These are phyloP conservation scores for Lactarius akahatsu DNA, from an alignment of 768 basidiomycete species.

Conservation along the genomic window DNA sequence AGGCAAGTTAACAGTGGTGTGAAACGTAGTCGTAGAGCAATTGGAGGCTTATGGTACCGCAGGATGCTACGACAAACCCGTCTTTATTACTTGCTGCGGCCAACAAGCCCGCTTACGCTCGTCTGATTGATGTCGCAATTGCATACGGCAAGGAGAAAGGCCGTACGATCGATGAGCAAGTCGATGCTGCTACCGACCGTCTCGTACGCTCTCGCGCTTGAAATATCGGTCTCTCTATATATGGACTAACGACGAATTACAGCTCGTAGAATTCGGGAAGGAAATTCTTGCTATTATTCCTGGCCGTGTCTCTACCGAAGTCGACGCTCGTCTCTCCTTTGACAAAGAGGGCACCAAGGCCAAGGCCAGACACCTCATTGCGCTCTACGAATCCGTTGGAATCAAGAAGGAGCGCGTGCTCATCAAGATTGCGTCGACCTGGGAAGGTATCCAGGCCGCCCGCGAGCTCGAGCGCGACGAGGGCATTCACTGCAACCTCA, in stretches of 20 bases:
- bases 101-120: conserved; percentile 82
- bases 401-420: conserved; percentile 91
- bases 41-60: conserved; percentile 20
- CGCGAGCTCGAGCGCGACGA: conserved; percentile 91
- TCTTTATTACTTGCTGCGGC: conserved; percentile 92
- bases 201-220: conserved; percentile 55
- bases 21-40: background rate
- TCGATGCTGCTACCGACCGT: conserved; percentile 81
- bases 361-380: conserved; percentile 89
- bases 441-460: conserved; percentile 99
- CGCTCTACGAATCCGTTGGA: conserved; percentile 91
- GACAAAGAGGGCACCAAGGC: conserved; percentile 90
- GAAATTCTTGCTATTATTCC: conserved; percentile 95
- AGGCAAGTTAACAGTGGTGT: conserved; percentile 43
- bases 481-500: conserved; percentile 97
- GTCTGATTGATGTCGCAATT: conserved; percentile 75
- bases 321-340: conserved; percentile 96
- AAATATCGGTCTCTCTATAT: background rate
- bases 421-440: conserved; percentile 99
- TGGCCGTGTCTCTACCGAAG: conserved; percentile 98
- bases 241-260: conserved; percentile 22
- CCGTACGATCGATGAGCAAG: conserved; percentile 69
- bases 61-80: conserved; percentile 99
- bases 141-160: conserved; percentile 78
- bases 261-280: conserved; percentile 98